Evolutionary conservation across 305 asterid species (phyloP), one percentile per base, ranked within the genome.

Genomic region (Solanum chacoense): DNA sequence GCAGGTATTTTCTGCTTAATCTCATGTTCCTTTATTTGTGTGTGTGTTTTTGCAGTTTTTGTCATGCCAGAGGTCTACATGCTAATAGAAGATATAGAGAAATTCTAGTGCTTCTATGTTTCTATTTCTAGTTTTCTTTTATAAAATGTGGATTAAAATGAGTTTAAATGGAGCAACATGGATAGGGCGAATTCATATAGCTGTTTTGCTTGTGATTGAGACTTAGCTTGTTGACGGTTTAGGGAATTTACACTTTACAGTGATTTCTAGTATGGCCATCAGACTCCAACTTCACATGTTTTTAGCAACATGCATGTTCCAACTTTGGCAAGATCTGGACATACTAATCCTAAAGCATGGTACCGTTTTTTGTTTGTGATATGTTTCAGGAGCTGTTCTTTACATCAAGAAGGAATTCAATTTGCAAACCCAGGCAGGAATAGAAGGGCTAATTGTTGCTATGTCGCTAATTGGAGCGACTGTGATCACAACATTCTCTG

Each of bases 391-490:
- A 80, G 92, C 99, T 55, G 96, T 97, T 90, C 93, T 97, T 80
- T 97, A 97, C 94, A 95, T 96, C 91, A 96, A 97, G 88, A 91
- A 89, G 93, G 99, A 96, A 90, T 97, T 95, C 38, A 87, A 95
- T 40, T 92, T 96, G 92, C 91, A 95, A 92, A 90, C 78, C 12
- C 94, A 95, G 86, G 98, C 99, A 26, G 96, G 97, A 13, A 92
- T 96, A 71, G 99, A 95, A 92, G 99, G 99, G 38, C 94, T 97
- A 3, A 94, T 97, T 38, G 98, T 97, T 69, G 99, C 98, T 28
- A 97, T 91, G 94, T 96, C 99, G 14, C 91, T 97, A 38, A 95
- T 97, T 26, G 99, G 99, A 63, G 99, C 99, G 32, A 96, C 98
- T 9, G 90, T 92, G 6, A 96, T 97, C 92, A 97, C 99, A 2